Evolutionary conservation across 2,329 filamentous ascomycete species (phyloP).

Genomic region (Periconia macrospinosa): DNA sequence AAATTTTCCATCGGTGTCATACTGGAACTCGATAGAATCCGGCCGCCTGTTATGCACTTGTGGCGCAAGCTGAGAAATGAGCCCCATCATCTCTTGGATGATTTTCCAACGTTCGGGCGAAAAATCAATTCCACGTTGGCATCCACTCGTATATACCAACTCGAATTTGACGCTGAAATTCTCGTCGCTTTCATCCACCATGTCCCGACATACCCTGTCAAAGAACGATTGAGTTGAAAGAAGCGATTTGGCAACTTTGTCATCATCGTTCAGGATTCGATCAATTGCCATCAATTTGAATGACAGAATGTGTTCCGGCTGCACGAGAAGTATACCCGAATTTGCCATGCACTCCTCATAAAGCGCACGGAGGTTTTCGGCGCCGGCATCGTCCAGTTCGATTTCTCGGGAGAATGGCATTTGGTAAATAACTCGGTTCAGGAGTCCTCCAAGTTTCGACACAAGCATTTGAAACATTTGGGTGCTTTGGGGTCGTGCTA

Average conservation of each 20-base stretch:
- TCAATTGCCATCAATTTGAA: slow-evolving; percentile 65
- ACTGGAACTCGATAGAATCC: slow-evolving; percentile 48
- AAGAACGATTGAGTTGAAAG: slow-evolving; percentile 52
- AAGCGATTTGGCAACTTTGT: slow-evolving; percentile 36
- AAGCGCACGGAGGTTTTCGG: slow-evolving; percentile 40
- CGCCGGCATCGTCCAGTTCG: slow-evolving; percentile 31
- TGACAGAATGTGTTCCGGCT: slow-evolving; percentile 67
- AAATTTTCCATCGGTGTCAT: slow-evolving; percentile 26
- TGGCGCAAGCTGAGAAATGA: slow-evolving; percentile 42
- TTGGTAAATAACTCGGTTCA: slow-evolving; percentile 57
- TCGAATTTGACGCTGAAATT: slow-evolving; percentile 64
- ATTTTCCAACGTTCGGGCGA: slow-evolving; percentile 60
- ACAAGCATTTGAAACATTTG: slow-evolving; percentile 63
- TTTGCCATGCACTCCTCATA: slow-evolving; percentile 51
- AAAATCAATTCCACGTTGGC: slow-evolving; percentile 54
- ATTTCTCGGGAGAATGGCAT: slow-evolving; percentile 62
- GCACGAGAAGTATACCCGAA: slow-evolving; percentile 61
- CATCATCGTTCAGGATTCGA: slow-evolving; percentile 36
- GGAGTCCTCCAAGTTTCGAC: slow-evolving; percentile 57
- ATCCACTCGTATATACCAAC: slow-evolving; percentile 64
- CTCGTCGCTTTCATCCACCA: slow-evolving; percentile 68
- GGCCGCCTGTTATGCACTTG: slow-evolving; percentile 37
- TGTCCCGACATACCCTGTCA: slow-evolving; percentile 51
- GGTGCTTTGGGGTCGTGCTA: slow-evolving; percentile 61
- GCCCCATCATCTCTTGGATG: slow-evolving; percentile 56